These are phyloP conservation scores for Euphrasia arctica DNA, from an alignment of 305 asterid genomes.

Conservation along the genomic window DNA sequence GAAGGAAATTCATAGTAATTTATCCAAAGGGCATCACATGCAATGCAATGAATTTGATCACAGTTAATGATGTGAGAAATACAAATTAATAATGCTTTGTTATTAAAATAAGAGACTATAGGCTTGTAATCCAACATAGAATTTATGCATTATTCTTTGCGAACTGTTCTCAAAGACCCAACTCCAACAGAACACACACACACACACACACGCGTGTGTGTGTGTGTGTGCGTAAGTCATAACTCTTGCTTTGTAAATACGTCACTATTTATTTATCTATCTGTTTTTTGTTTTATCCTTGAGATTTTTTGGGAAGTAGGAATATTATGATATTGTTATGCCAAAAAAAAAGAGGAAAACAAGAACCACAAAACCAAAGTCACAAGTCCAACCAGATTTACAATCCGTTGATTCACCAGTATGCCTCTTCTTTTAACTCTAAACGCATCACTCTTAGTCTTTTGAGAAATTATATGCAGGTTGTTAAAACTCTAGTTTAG, in stretches of 20 bases:
- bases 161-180: not conserved
- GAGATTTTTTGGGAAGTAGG: not conserved
- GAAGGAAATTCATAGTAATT: not conserved
- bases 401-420: not conserved
- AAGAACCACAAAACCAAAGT: conserved; percentile 1
- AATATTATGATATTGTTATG: no score
- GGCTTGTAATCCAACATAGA: not conserved
- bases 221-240: not conserved
- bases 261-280: not conserved
- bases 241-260: not conserved
- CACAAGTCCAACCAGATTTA: not conserved
- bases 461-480: not conserved
- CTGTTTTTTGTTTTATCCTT: no score
- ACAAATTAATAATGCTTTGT: not conserved
- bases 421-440: not conserved
- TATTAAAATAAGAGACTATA: not conserved
- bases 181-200: not conserved
- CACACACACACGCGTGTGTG: not conserved
- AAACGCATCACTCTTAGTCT: not conserved
- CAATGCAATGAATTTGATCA: not conserved
- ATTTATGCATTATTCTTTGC: not conserved
- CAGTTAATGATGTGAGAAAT: not conserved
- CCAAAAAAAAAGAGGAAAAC: no score
- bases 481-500: conserved; percentile 3
- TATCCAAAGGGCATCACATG: not conserved